Percentiles rank a stretch among this genome's conserved stretches.
phyloP scores from a whole-genome alignment of 1,139 yeast species.

The Candida pseudocylindracea region DNA sequence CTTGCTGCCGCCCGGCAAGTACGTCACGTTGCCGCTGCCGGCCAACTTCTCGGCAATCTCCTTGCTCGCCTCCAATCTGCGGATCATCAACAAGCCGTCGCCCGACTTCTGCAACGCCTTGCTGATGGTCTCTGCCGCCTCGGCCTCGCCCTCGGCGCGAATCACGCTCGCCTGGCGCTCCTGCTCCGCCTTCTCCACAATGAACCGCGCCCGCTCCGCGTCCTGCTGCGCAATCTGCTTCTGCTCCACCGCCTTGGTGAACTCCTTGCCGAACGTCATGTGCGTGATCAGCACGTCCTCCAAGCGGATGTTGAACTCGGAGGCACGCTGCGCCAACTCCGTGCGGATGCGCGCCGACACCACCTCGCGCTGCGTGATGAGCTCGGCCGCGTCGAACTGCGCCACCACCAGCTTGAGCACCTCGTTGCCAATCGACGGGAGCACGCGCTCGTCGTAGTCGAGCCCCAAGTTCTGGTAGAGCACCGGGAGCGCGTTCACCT shows the following conservation, averaged over 20 bases:
- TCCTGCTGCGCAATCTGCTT: slow-evolving; percentile 99
- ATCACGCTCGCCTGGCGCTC: slow-evolving; percentile 89
- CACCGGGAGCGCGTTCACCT: slow-evolving; percentile 54
- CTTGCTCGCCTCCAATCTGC: slow-evolving; percentile 67
- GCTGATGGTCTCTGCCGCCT: slow-evolving; percentile 89
- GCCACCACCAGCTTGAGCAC: slow-evolving; percentile 90
- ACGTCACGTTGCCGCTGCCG: slow-evolving; percentile 75
- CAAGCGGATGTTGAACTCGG: slow-evolving; percentile 71
- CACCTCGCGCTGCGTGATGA: slow-evolving; percentile 90
- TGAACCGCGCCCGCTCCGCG: slow-evolving; percentile 88
- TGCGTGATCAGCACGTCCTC: slow-evolving; percentile 98
- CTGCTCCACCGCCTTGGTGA: slow-evolving; percentile 96
- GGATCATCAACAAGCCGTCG: slow-evolving; percentile 81
- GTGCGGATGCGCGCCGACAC: slow-evolving; percentile 79
- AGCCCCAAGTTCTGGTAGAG: slow-evolving; percentile 83
- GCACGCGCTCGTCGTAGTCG: slow-evolving; percentile 92
- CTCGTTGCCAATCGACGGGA: slow-evolving; percentile 95
- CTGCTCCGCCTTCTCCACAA: slow-evolving; percentile 95
- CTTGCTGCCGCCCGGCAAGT: slow-evolving; percentile 43
- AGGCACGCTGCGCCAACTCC: slow-evolving; percentile 68
- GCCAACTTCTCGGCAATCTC: slow-evolving; percentile 1
- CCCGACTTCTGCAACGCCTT: slow-evolving; percentile 89
- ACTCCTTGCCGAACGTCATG: slow-evolving; percentile 92
- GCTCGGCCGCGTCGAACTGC: slow-evolving; percentile 94
- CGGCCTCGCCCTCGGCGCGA: slow-evolving; percentile 99